Percentiles rank a stretch among this genome's conserved stretches.
These are phyloP conservation scores for Heimioporus sp. DNA, from an alignment of 768 basidiomycete genomes.

Conservation along the genomic window DNA sequence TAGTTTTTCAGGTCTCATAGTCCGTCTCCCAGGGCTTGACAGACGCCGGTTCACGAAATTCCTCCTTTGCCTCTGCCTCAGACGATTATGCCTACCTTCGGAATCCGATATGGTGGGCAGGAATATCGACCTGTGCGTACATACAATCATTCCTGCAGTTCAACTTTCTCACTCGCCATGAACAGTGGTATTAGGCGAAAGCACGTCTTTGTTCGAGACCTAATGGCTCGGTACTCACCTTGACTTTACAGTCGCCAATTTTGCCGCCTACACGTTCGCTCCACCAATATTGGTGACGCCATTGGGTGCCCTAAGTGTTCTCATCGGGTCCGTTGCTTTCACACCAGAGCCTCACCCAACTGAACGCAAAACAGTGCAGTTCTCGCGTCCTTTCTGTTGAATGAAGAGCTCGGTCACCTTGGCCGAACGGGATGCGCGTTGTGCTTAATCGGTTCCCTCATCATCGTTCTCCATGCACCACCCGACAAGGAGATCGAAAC, in stretches of 20 bases:
- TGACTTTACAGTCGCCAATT: conserved; percentile 64
- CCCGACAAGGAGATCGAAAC: conserved; percentile 92
- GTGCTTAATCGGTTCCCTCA: conserved; percentile 83
- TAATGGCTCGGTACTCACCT: conserved; percentile 3
- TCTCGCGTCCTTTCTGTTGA: conserved; percentile 88
- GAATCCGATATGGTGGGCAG: conserved; percentile 97
- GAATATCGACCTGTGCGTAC: conserved; percentile 84
- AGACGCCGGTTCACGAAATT: conserved; percentile 65
- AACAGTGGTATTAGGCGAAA: conserved; percentile 91
- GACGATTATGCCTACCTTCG: conserved; percentile 84
- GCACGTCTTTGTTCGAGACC: conserved; percentile 40
- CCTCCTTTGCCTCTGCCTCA: conserved; percentile 56
- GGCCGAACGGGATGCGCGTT: conserved; percentile 85
- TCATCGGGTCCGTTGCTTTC: conserved; percentile 74
- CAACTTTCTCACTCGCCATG: not conserved
- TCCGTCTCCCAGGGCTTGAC: conserved; percentile 69
- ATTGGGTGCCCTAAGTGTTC: conserved; percentile 92
- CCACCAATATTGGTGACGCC: conserved; percentile 98
- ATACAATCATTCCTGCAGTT: conserved; percentile 2
- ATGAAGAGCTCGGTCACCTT: conserved; percentile 92
- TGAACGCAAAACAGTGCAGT: conserved; percentile 62
- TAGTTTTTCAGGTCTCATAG: conserved; percentile 10
- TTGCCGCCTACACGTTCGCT: conserved; percentile 96
- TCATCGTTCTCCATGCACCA: conserved; percentile 95
- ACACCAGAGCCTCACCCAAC: not conserved